Evolutionary conservation across 805 yeast species (phyloP).

Genomic region (Blastobotrys chiropterorum): DNA sequence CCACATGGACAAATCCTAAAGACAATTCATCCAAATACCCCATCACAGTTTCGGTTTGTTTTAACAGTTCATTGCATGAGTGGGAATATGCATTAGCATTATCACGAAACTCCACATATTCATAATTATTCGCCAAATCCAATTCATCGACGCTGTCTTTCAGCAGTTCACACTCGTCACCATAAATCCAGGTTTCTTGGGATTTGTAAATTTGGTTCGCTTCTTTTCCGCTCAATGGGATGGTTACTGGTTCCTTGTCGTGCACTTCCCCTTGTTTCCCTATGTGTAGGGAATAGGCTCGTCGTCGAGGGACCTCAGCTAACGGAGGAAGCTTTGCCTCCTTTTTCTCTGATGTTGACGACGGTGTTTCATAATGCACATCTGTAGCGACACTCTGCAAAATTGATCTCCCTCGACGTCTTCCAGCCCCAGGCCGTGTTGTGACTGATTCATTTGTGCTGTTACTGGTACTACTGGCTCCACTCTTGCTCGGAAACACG

Average conservation of each 20-base stretch:
- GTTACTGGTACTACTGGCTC: background rate
- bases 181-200: conserved; percentile 34
- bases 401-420: conserved; percentile 18
- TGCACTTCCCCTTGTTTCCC: conserved; percentile 6
- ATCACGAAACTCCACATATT: conserved; percentile 29
- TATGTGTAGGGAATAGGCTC: conserved; percentile 15
- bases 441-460: background rate
- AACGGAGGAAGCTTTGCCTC: conserved; percentile 8
- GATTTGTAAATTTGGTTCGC: conserved; percentile 22
- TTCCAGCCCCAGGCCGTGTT: background rate
- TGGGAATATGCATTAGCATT: conserved; percentile 27
- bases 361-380: background rate
- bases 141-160: conserved; percentile 22
- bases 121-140: conserved; percentile 33
- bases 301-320: conserved; percentile 11
- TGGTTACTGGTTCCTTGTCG: background rate
- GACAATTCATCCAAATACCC: conserved; percentile 43
- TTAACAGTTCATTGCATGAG: conserved; percentile 33
- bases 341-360: background rate
- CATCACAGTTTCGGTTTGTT: conserved; percentile 42
- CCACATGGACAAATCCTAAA: conserved; percentile 50
- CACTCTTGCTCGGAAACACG: background rate
- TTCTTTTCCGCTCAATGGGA: conserved; percentile 38
- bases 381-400: conserved; percentile 18
- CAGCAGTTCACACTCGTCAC: conserved; percentile 39